Evolutionary conservation across 257 asterid species (phyloP), one percentile per base, ranked within the genome.

Genomic region (Jaltomata sinuosa): DNA sequence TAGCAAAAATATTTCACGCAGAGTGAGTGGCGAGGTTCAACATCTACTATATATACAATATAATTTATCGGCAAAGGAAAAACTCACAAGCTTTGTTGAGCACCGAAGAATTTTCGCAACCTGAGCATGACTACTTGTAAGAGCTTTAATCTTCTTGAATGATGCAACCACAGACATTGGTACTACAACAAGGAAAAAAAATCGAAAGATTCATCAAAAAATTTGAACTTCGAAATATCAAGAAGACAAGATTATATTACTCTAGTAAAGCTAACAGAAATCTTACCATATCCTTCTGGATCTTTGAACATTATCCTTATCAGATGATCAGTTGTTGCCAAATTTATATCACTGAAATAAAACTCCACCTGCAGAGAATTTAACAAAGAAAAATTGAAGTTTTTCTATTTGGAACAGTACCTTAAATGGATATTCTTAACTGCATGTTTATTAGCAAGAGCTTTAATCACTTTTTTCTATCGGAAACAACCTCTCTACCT

Each of bases 271-370:
- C 64, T 81, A 68, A 50, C 31, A 67, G 64, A 40, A 68, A 85
- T 57, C 93, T 88, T 85, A 95, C 99, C 98, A 90, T 89, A 92
- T 88, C 98, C 99, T 85, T 93, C 97, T 68, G 95, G 95, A 88
- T 95, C 98, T 85, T 92, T 94, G 82, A 84, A 54, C 98, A 95
- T 95, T 84, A 89, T 83, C 89, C 90, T 88, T 85, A 89, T 90
- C 67, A 95, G 85, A 87, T 93, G 97, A 89, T 93, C 98, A 71
- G 99, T 95, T 31, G 98, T 94, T 29, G 99, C 99, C 84, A 95
- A 88, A 90, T 95, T 95, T 87, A 94, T 87, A 82, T 95, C 99
- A 86, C 99, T 95, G 91, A 95, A 95, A 89, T 94, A 95, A 87
- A 90, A 95, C 85, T 95, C 98, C 84, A 95, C 98, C 98, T 95